Percentiles rank a stretch among this genome's conserved stretches.
phyloP scores from a whole-genome alignment of 2,329 filamentous ascomycete genomes.

The Microsporum ferrugineum region DNA sequence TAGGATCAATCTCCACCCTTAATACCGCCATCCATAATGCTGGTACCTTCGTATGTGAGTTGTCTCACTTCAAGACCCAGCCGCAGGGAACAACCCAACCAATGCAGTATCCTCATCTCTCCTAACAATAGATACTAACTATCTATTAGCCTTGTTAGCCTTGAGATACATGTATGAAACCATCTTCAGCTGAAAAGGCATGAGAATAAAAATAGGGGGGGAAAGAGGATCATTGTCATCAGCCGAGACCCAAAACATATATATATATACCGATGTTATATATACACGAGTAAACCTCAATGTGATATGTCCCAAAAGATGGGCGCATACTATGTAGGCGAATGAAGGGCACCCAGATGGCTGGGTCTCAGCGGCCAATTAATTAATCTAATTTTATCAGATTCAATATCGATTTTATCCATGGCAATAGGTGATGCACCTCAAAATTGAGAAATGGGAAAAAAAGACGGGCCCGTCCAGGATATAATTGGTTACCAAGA shows the following conservation, averaged over 20 bases:
- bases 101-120: neutral
- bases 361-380: neutral
- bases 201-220: neutral
- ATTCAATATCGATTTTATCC: neutral
- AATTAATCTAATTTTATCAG: neutral
- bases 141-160: neutral
- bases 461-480: neutral
- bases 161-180: neutral
- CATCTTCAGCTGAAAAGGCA: neutral
- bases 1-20: neutral
- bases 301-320: neutral
- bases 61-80: neutral
- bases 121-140: neutral
- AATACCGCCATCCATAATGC: neutral
- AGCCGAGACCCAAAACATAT: neutral
- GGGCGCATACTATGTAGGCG: neutral
- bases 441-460: neutral
- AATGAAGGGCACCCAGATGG: neutral
- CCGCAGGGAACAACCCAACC: neutral
- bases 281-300: neutral
- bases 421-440: neutral
- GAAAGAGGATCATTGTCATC: neutral
- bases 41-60: neutral
- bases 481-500: constrained; percentile 3
- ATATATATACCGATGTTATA: constrained; percentile 1